Evolutionary conservation across 768 basidiomycete species (phyloP), one percentile per base, ranked within the genome.

Genomic region (Nidularia pulvinata): DNA sequence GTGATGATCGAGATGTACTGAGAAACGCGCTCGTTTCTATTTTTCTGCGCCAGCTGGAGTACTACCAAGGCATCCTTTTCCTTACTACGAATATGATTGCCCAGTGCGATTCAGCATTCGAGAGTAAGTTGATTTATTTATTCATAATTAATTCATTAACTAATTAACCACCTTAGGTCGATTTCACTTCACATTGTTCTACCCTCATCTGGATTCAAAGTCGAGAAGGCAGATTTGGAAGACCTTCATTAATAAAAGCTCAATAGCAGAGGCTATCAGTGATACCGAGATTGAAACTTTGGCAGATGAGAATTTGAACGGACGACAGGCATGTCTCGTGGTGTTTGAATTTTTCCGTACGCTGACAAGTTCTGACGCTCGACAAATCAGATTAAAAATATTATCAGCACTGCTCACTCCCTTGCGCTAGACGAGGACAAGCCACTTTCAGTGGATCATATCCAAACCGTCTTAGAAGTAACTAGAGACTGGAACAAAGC

Each of bases 1-100:
- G 72, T 1, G 55, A 49, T 22, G 48, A 37, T 16, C 50, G 19
- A 0, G 66, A 68, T 54, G 43, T 72, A 3, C 37, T 48, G 7
- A 60, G 70, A 37, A 74, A 74, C 46, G 69, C 70, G 5, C 57
- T 70, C 1, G 69, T 72, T 7, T 65, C 71, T 7, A 67, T 74
- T 33, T 72, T 74, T 53, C 59, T 74, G 7, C 59, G 71, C 3
- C 68, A 68, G 47, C 60, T 74, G 14, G 72, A 74, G 58, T 72
- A 70, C 52, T 70, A 70, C 44, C 68, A 67, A 46, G 70, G 72
- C n/a, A 69, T 72, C 11, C 47, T 74, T 16, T 64, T 74, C 11
- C 59, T 74, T 2, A 72, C 70, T 5, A 72, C 72, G 3, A 74
- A 72, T 45, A 44, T 65, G 34, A 57, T 64, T 25, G 55, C 55